phyloP scores from a whole-genome alignment of 805 yeast species.

The Spathaspora sp. region DNA sequence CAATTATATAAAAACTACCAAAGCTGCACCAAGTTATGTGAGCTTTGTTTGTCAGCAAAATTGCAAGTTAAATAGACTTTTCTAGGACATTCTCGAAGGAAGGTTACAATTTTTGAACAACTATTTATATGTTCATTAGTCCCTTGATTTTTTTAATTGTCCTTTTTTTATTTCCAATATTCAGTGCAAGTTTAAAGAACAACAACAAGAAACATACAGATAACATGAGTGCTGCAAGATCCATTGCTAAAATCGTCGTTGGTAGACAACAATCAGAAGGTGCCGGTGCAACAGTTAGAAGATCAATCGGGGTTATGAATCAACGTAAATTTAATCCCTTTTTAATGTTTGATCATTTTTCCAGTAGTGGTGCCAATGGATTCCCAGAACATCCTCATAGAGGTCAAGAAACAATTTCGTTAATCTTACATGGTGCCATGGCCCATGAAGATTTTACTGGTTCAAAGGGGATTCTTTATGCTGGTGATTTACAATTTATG shows the following conservation, averaged over 20 bases:
- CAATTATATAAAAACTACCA: neutral
- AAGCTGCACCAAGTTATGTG: neutral
- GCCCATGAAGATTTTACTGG: conserved; percentile 75
- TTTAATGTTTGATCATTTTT: conserved; percentile 75
- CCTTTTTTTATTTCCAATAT: conserved; percentile 3
- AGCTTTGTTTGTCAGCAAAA: neutral
- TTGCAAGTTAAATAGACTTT: neutral
- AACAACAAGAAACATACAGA: neutral
- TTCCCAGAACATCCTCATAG: conserved; percentile 40
- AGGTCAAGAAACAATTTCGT: conserved; percentile 38
- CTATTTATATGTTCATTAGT: conserved; percentile 8
- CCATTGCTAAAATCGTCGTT: conserved; percentile 26
- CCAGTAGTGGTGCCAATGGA: conserved; percentile 61
- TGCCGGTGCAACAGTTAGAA: conserved; percentile 80
- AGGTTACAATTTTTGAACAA: neutral
- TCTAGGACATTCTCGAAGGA: neutral
- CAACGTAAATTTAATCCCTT: conserved; percentile 80
- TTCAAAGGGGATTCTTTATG: conserved; percentile 65
- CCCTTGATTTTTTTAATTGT: conserved; percentile 1
- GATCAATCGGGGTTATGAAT: conserved; percentile 69
- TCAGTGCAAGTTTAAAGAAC: neutral
- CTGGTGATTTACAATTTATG: conserved; percentile 91
- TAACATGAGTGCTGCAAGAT: conserved; percentile 21
- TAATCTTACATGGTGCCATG: conserved; percentile 30
- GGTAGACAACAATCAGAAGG: conserved; percentile 81